A percentile compares a stretch with the other conserved stretches of the same genome.
phyloP scores from a whole-genome alignment of 495 filamentous ascomycete species.

The Neurospora terricola region DNA sequence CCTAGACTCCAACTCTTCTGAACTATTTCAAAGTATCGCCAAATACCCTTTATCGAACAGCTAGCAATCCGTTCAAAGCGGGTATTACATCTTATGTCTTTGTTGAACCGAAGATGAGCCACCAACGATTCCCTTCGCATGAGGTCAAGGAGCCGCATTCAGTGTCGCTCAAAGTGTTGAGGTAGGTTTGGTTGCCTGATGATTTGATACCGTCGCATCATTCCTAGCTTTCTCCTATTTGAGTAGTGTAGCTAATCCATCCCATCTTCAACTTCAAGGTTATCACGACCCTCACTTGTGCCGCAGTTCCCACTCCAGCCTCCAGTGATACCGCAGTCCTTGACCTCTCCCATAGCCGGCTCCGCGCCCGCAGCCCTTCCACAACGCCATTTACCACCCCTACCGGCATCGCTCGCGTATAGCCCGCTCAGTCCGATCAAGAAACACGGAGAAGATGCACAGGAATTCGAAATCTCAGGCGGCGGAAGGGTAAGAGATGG shows the following conservation, averaged over 20 bases:
- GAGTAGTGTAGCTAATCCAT: slow-evolving; percentile 2
- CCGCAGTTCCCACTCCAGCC: slow-evolving; percentile 36
- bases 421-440: slow-evolving; percentile 7
- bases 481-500: background rate
- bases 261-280: slow-evolving; percentile 22
- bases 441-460: background rate
- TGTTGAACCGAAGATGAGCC: slow-evolving; percentile 26
- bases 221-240: background rate
- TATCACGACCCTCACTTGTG: slow-evolving; percentile 45
- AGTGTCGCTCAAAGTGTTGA: slow-evolving; percentile 74
- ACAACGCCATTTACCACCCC: slow-evolving; percentile 13
- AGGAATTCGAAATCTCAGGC: background rate
- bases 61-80: background rate
- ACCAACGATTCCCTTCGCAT: slow-evolving; percentile 45
- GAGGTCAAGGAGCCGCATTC: slow-evolving; percentile 70
- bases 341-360: slow-evolving; percentile 5
- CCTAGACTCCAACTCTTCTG: background rate
- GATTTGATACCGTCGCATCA: background rate
- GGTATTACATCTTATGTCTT: background rate
- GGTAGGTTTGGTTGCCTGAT: slow-evolving; percentile 29
- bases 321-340: slow-evolving; percentile 19
- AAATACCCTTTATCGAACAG: background rate
- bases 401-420: slow-evolving; percentile 39
- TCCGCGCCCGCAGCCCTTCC: background rate
- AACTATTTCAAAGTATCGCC: background rate